Evolutionary conservation across 2,329 filamentous ascomycete species (phyloP).

Genomic region (Bisporella sp.): DNA sequence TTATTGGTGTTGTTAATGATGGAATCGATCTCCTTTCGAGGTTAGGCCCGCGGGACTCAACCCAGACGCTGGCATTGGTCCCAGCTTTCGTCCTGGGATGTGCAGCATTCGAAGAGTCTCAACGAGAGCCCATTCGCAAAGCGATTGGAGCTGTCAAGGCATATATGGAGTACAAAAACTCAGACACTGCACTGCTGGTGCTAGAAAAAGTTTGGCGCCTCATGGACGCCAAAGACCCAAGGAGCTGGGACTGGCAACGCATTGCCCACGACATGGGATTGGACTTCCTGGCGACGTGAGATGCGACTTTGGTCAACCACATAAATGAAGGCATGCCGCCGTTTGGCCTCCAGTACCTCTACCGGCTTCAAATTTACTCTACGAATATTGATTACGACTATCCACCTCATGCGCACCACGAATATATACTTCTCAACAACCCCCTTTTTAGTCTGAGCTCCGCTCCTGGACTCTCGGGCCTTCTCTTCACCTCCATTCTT

Average conservation of each 20-base stretch:
- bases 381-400: no score
- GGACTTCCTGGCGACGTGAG: constrained; percentile 41
- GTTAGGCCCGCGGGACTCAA: constrained; percentile 50
- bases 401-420: not conserved
- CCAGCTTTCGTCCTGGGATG: constrained; percentile 55
- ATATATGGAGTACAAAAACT: constrained; percentile 54
- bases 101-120: constrained; percentile 45
- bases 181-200: constrained; percentile 44
- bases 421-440: not conserved
- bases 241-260: constrained; percentile 57
- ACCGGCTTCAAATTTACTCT: no score
- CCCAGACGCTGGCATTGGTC: constrained; percentile 52
- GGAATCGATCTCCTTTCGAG: constrained; percentile 47
- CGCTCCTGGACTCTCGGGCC: no score
- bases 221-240: constrained; percentile 52
- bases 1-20: constrained; percentile 49
- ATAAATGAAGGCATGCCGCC: no score
- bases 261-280: constrained; percentile 46
- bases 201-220: constrained; percentile 53
- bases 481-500: no score
- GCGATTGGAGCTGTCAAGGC: constrained; percentile 45
- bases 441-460: no score
- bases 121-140: constrained; percentile 44
- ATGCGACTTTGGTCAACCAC: not conserved
- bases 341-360: no score